phyloP scores from a whole-genome alignment of 257 asterid species.

The Solanum arcanum region DNA sequence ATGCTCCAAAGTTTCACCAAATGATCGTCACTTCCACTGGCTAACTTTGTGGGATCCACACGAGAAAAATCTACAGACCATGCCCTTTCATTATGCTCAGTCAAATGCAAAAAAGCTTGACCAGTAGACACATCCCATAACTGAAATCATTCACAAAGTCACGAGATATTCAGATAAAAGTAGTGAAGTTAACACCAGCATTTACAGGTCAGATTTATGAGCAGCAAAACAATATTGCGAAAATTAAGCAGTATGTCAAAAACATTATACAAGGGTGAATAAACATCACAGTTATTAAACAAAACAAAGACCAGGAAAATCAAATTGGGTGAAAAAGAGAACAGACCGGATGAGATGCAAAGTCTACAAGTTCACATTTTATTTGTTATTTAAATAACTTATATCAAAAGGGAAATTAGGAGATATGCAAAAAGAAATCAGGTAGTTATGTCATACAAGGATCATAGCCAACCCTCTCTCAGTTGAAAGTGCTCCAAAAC shows the following conservation, averaged over 20 bases:
- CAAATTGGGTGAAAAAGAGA: background rate
- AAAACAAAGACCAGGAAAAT: background rate
- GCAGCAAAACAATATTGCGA: background rate
- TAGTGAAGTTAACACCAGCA: background rate
- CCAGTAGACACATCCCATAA: conserved; percentile 95
- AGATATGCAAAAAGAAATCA: background rate
- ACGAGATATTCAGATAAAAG: background rate
- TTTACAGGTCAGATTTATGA: background rate
- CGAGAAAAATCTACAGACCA: conserved; percentile 96
- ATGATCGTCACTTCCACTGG: conserved; percentile 92
- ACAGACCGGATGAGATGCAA: background rate
- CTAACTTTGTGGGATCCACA: conserved; percentile 66
- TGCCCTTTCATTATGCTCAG: conserved; percentile 77
- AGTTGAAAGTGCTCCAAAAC: background rate
- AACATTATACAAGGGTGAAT: background rate
- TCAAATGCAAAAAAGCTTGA: conserved; percentile 43
- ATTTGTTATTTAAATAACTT: background rate
- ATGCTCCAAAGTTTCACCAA: conserved; percentile 86
- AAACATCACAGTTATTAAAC: background rate
- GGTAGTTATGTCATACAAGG: background rate
- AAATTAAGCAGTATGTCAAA: background rate
- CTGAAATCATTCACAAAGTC: conserved; percentile 36
- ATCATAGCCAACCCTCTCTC: background rate
- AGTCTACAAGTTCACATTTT: background rate
- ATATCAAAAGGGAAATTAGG: background rate